Percentiles rank a stretch among this genome's conserved stretches.
These are phyloP conservation scores for Fusarium musae DNA, from an alignment of 2,329 filamentous ascomycete genomes.

Conservation along the genomic window DNA sequence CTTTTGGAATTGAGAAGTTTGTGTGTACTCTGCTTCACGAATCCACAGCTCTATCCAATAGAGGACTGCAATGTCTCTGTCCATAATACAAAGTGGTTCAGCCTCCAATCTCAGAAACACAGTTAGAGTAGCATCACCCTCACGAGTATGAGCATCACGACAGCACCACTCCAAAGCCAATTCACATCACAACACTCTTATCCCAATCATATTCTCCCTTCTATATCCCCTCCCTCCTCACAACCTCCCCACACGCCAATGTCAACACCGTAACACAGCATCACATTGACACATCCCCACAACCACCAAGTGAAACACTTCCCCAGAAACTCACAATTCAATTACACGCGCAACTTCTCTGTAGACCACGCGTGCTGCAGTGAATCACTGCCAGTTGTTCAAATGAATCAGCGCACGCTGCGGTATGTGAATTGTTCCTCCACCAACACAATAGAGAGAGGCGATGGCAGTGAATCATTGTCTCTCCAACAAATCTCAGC, in stretches of 20 bases:
- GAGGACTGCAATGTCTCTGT: background rate
- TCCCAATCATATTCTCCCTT: background rate
- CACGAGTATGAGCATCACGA: background rate
- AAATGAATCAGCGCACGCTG: background rate
- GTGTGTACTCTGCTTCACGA: no score
- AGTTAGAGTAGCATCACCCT: background rate
- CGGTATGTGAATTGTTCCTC: constrained; percentile 6
- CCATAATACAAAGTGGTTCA: background rate
- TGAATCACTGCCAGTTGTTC: constrained; percentile 11
- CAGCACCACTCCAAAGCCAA: background rate
- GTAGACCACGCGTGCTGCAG: background rate
- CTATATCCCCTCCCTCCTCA: background rate
- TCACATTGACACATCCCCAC: constrained; percentile 18
- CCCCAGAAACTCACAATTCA: constrained; percentile 5
- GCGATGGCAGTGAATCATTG: constrained; percentile 22
- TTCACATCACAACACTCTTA: no score
- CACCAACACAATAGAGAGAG: background rate
- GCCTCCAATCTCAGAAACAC: background rate
- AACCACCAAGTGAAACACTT: constrained; percentile 24
- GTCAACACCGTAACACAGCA: constrained; percentile 7
- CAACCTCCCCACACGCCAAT: constrained; percentile 4
- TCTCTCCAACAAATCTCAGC: background rate
- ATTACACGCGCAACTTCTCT: background rate
- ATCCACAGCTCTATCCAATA: background rate
- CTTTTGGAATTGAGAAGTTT: no score